Base-by-base conservation (phyloP, 495 filamentous ascomycete species). In the Tuber calosporum region DNA sequence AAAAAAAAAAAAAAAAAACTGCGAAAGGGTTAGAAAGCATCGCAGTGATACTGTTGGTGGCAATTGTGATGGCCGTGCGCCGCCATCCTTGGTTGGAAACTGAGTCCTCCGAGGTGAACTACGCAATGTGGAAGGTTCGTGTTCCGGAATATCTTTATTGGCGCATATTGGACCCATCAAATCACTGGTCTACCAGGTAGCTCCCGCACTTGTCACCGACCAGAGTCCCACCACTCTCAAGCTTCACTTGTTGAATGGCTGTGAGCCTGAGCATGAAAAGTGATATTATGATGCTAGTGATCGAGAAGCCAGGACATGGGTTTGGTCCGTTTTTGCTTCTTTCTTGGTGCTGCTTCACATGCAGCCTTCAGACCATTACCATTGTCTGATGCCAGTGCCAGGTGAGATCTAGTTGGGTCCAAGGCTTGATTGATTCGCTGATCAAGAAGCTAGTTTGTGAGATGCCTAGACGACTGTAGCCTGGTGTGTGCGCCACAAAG, bases 1-100 rank as follows among this genome's bases (percentile, higher is more conserved):
- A 36, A 74, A 58, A 36, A 9, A 74, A 68, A 36, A 74, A 45
- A 58, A 39, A 58, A 68, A 58, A 37, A 43, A 68, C 73, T 68
- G 68, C 41, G 40, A 70, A 72, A 77, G 69, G 67, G 69, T 75
- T 77, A 73, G 74, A 70, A 77, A 77, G 76, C 71, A 71, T 68
- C 71, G 73, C 36, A 67, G 70, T 74, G 68, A 41, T 73, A 41
- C 68, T 73, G 75, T 75, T 77, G 76, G 76, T 72, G 69, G 74
- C 68, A 73, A 69, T 77, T 37, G 58, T 41, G 68, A 71, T 77
- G 73, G 72, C 76, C 74, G 69, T 70, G 67, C 70, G 26, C 74
- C 71, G 45, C 75, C 71, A 69, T 71, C 71, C 72, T 78, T 69
- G 71, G 70, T 73, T 69, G 48, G 30, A 39, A 70, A 42, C 43